Evolutionary conservation across 306 rosid species (phyloP).

Genomic region (Medicago arabica): DNA sequence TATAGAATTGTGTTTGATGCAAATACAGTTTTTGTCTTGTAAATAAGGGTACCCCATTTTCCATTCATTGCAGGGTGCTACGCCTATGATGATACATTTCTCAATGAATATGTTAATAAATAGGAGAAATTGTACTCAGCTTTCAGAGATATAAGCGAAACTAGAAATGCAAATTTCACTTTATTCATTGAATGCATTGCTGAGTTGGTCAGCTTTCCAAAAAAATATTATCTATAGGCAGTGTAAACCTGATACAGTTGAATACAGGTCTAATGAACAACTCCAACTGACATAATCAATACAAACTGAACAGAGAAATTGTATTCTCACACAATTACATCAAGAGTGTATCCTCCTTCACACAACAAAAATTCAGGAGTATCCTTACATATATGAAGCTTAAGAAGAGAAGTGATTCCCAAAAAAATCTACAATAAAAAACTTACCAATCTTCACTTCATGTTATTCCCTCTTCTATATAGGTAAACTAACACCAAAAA

Average conservation of each 20-base stretch:
- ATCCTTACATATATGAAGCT: constrained; percentile 11
- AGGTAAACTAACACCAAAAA: constrained; percentile 30
- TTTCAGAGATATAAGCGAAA: background rate
- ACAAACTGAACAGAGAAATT: background rate
- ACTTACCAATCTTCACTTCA: constrained; percentile 19
- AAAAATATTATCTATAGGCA: too few relatives aligned
- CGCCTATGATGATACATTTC: background rate
- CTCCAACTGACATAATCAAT: background rate
- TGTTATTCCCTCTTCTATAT: constrained; percentile 19
- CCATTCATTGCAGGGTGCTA: background rate
- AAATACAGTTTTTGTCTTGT: background rate
- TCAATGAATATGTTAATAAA: background rate
- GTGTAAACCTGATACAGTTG: background rate
- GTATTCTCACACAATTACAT: background rate
- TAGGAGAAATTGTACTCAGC: background rate
- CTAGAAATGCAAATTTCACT: background rate
- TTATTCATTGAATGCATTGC: background rate
- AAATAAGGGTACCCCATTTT: background rate
- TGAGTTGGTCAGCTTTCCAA: too few relatives aligned
- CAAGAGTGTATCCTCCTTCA: background rate
- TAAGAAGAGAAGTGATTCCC: constrained; percentile 9
- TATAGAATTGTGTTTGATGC: background rate
- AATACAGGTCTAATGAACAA: background rate
- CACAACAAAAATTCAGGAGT: too few relatives aligned
- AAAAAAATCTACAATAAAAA: background rate